These are phyloP conservation scores for Hanseniaspora gamundiae DNA, from an alignment of 1,139 yeast species.

Conservation along the genomic window DNA sequence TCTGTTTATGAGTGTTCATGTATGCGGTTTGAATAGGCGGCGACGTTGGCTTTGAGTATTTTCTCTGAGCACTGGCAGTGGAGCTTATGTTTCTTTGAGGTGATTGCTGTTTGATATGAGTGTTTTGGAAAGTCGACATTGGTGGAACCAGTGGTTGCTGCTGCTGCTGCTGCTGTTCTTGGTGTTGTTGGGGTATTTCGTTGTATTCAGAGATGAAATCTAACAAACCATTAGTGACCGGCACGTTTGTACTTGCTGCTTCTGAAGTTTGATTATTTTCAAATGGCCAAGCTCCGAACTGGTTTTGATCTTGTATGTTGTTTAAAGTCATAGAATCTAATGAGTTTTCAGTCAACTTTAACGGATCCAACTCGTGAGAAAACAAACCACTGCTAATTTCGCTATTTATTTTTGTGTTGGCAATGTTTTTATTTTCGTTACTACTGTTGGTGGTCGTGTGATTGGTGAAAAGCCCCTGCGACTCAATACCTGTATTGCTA, in stretches of 20 bases:
- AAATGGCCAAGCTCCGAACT: background rate
- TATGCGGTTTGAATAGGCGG: background rate
- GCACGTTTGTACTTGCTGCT: background rate
- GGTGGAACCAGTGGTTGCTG: background rate
- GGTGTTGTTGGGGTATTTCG: background rate
- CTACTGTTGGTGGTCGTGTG: background rate
- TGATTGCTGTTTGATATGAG: background rate
- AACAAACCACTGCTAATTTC: background rate
- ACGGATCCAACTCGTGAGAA: constrained; percentile 1
- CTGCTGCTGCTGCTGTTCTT: background rate
- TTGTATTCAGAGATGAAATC: background rate
- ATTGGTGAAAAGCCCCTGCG: background rate
- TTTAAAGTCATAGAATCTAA: background rate
- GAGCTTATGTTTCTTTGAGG: background rate
- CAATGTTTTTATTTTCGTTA: background rate
- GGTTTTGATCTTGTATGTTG: background rate
- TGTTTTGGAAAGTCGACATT: background rate
- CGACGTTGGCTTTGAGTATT: background rate
- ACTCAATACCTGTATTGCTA: background rate
- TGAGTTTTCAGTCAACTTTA: background rate
- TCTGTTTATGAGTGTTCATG: background rate
- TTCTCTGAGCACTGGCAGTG: background rate
- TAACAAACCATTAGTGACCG: background rate
- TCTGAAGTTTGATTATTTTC: background rate
- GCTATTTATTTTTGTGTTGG: background rate